Base-by-base conservation (phyloP, 2,329 filamentous ascomycete species). In the Magnaporthales sp. region DNA sequence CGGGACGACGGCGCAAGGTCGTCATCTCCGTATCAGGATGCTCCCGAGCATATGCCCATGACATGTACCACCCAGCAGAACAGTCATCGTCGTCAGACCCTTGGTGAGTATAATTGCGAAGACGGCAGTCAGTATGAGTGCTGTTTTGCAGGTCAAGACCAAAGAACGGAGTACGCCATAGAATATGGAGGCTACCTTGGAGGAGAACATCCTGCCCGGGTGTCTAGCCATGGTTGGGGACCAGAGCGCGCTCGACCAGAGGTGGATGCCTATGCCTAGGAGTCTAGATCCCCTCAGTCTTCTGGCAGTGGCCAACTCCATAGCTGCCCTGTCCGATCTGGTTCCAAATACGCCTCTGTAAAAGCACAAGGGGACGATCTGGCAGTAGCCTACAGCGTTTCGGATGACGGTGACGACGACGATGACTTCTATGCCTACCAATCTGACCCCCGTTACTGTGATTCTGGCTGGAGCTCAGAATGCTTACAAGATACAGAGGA, bases 401-500 rank as follows among this genome's bases (percentile, higher is more conserved):
- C 75, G 62, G 73, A 77, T 63, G 66, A 66, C 51, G 62, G 61
- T 62, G 31, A 61, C 19, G 62, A 67, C 58, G 63, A 65, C 19
- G 63, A 64, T 46, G 81, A 86, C 76, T 82, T 86, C 74, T 77
- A 83, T 82, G 82, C 77, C 65, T 73, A 72, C 69, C 73, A 74
- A 78, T 76, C 82, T 76, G 83, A 91, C 74, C 75, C 83, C 68
- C 83, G 83, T 78, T 90, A 86, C 77, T 78, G 90, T 82, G 87
- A 91, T 76, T 88, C 86, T 72, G 89, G 88, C 68, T 93, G 89
- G 89, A 88, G 84, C 77, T 85, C 85, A 80, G 86, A 91, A 82
- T 90, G 89, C 92, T 97, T 93, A 97, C 91, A 87, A 84, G 84
- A 89, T 79, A 78, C 83, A 98, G 95, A 99, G 86, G 95, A 99